These are phyloP conservation scores for Fraxinus dipetala DNA, from an alignment of 305 asterid species.

Conservation along the genomic window DNA sequence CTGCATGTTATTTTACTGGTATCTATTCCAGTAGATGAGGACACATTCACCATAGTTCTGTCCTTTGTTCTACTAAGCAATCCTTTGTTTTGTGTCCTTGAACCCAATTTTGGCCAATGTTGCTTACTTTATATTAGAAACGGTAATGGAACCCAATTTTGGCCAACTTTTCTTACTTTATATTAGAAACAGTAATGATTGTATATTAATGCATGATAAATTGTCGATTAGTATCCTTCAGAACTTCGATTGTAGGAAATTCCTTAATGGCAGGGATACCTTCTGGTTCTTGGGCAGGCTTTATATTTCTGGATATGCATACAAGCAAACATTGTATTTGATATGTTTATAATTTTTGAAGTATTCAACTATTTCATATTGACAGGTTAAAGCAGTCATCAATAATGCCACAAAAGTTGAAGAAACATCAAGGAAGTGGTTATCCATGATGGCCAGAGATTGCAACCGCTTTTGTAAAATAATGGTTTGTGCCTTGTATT, in stretches of 20 bases:
- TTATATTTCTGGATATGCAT: conserved; percentile 19
- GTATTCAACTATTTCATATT: conserved; percentile 3
- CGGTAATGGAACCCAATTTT: neutral
- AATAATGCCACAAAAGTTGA: conserved; percentile 56
- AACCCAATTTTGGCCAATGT: neutral
- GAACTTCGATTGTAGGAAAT: neutral
- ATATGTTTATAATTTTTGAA: neutral
- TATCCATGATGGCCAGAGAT: conserved; percentile 78
- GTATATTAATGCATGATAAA: neutral
- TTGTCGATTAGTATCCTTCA: neutral
- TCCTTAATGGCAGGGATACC: neutral
- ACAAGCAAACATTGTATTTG: neutral
- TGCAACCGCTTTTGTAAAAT: conserved; percentile 90
- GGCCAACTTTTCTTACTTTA: neutral
- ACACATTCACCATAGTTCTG: neutral
- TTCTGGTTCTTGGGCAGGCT: conserved; percentile 9
- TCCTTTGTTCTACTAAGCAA: neutral
- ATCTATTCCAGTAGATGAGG: neutral
- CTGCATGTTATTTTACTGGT: neutral
- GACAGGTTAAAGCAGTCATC: conserved; percentile 67
- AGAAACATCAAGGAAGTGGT: conserved; percentile 66
- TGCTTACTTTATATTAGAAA: neutral
- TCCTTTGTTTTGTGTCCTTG: neutral
- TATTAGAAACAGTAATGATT: neutral
- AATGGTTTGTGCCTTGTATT: conserved; percentile 51